These are phyloP conservation scores for Athelia psychrophila DNA, from an alignment of 1,284 basidiomycete genomes.

Conservation along the genomic window DNA sequence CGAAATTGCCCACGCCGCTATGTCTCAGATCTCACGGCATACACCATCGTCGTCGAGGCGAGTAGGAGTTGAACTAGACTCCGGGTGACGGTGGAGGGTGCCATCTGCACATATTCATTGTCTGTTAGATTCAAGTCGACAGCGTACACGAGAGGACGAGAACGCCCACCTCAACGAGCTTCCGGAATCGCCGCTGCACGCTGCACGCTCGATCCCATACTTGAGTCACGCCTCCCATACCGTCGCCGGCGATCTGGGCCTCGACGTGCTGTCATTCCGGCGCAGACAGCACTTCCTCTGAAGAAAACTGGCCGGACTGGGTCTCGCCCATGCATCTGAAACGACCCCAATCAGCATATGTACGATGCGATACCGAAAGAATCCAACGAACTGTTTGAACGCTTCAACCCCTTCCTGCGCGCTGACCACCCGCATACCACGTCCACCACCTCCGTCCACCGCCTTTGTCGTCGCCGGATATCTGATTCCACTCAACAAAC, in stretches of 20 bases:
- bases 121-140: too few relatives aligned
- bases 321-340: constrained; percentile 33
- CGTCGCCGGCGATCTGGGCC: constrained; percentile 68
- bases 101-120: constrained; percentile 1
- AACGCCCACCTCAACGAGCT: constrained; percentile 64
- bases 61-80: constrained; percentile 48
- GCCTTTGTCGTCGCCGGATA: constrained; percentile 72
- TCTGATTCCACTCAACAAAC: constrained; percentile 36
- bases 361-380: constrained; percentile 45
- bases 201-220: constrained; percentile 74
- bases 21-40: constrained; percentile 41
- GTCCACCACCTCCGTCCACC: constrained; percentile 70
- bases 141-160: constrained; percentile 32
- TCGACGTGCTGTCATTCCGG: constrained; percentile 70
- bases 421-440: constrained; percentile 62
- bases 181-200: constrained; percentile 71
- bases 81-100: constrained; percentile 31
- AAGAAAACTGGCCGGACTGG: constrained; percentile 55
- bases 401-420: constrained; percentile 36
- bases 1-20: constrained; percentile 55
- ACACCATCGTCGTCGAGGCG: constrained; percentile 48
- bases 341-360: constrained; percentile 6
- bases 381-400: constrained; percentile 26
- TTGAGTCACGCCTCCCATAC: constrained; percentile 50
- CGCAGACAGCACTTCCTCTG: constrained; percentile 58